These are phyloP conservation scores for Turritis glabra DNA, from an alignment of 345 rosid species.

Conservation along the genomic window DNA sequence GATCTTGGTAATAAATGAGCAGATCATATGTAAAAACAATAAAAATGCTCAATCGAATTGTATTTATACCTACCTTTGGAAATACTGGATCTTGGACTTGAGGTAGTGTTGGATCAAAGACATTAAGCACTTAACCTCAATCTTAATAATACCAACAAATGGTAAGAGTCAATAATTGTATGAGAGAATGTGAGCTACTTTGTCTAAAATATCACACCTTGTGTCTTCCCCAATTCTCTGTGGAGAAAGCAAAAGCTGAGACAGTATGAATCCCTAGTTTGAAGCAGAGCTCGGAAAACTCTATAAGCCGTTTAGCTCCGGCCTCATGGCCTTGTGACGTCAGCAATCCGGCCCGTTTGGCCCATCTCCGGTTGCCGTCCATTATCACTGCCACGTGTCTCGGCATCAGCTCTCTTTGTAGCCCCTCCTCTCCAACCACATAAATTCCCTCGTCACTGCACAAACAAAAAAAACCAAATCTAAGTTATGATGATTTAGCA, in stretches of 20 bases:
- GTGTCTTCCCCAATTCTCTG: conserved; percentile 72
- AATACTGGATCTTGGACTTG: conserved; percentile 40
- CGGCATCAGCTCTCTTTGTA: conserved; percentile 54
- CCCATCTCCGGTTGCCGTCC: conserved; percentile 85
- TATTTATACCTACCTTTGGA: conserved; percentile 41
- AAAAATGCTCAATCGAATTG: background rate
- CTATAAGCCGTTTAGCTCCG: conserved; percentile 52
- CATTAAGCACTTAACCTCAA: conserved; percentile 62
- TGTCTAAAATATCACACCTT: conserved; percentile 40
- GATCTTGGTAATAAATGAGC: background rate
- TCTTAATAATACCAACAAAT: conserved; percentile 36
- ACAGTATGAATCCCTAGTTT: conserved; percentile 59
- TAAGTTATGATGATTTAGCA: background rate
- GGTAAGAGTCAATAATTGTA: background rate
- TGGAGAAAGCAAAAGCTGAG: conserved; percentile 74
- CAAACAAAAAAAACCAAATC: background rate
- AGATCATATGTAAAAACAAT: background rate
- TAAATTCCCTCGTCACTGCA: background rate
- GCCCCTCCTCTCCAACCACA: conserved; percentile 2
- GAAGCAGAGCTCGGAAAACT: conserved; percentile 46
- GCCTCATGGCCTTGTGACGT: conserved; percentile 63
- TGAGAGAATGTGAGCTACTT: background rate
- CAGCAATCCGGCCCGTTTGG: conserved; percentile 50
- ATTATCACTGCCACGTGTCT: conserved; percentile 78
- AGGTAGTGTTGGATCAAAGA: conserved; percentile 50